Base-by-base conservation (phyloP, 345 rosid species). In the Eucalyptus cladocalyx region DNA sequence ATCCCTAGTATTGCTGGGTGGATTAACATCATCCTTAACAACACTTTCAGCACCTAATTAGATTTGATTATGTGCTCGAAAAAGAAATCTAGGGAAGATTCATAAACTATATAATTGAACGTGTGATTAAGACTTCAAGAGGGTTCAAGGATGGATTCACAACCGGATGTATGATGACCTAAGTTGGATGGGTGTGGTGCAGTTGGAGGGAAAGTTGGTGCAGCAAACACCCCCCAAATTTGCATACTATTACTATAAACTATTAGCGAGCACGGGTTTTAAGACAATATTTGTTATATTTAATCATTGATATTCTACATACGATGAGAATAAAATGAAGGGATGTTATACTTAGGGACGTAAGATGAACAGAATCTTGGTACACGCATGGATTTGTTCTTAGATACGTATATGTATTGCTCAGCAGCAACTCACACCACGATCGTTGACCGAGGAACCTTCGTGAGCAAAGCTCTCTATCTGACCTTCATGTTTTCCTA, bases 171-270 rank as follows among this genome's bases (percentile, higher is more conserved):
- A 24, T 23, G 43, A 87, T 58, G 90, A 81, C 49, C 87, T 89
- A 80, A 89, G 87, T n/a, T 81, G 42, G 42, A 48, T 19, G 50
- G 88, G 72, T 56, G 43, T 86, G 89, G 89, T 88, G 88, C 86
- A 60, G 90, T 80, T 89, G 56, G 93, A 87, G 87, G 85, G 90
- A 88, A 91, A 88, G 94, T 92, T 89, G 93, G 93, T 93, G 94
- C 89, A 92, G 91, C 95, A 90, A 92, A 91, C 93, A 34, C 90
- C 89, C 89, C 86, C 23, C 86, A 62, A 89, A 93, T 88, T 89
- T 72, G 87, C 86, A 91, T 62, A 86, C 18, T 30, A 49, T 86
- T 40, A 86, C 58, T 32, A 17, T 56, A 51, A 86, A 49, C 58
- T 43, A 53, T 86, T 51, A 49, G 37, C 87, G 32, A 56, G 58